These are phyloP conservation scores for Arthroderma sp. DNA, from an alignment of 2,329 filamentous ascomycete species.

Conservation along the genomic window DNA sequence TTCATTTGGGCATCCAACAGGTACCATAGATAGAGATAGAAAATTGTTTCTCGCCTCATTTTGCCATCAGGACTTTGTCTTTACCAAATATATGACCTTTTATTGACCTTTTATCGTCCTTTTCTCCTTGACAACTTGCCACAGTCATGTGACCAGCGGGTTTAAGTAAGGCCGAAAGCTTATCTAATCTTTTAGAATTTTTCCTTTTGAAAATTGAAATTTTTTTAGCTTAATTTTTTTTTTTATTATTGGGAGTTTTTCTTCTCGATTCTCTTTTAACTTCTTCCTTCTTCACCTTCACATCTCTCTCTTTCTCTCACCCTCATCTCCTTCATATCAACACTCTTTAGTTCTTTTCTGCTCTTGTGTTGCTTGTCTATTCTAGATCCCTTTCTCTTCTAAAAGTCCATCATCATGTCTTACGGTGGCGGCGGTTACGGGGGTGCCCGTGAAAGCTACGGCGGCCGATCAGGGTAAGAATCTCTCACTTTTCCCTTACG, in stretches of 20 bases:
- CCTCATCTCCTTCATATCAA: neutral
- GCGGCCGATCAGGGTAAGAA: slow-evolving; percentile 10
- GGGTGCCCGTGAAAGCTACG: slow-evolving; percentile 36
- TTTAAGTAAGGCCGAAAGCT: no score
- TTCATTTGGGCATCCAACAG: no score
- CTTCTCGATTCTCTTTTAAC: slow-evolving; percentile 14
- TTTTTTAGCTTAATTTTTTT: no score
- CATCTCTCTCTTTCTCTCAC: slow-evolving; percentile 13
- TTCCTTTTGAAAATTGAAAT: no score
- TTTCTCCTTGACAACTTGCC: no score
- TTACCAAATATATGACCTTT: no score
- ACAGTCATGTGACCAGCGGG: no score
- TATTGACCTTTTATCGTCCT: no score
- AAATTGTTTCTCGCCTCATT: no score
- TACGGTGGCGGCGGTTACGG: slow-evolving; percentile 44
- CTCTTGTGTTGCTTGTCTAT: slow-evolving; percentile 6
- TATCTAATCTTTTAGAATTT: no score
- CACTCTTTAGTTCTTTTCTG: slow-evolving; percentile 5
- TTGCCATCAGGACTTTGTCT: no score
- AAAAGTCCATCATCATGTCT: slow-evolving; percentile 44
- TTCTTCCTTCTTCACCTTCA: slow-evolving; percentile 12
- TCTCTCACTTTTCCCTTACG: neutral
- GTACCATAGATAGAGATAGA: no score
- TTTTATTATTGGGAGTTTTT: slow-evolving; percentile 7
- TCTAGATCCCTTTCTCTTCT: neutral